A percentile compares a stretch with the other conserved stretches of the same genome.
Conservation (phyloP, 2,329 filamentous ascomycete genomes). For the Parastagonospora nodorum region DNA sequence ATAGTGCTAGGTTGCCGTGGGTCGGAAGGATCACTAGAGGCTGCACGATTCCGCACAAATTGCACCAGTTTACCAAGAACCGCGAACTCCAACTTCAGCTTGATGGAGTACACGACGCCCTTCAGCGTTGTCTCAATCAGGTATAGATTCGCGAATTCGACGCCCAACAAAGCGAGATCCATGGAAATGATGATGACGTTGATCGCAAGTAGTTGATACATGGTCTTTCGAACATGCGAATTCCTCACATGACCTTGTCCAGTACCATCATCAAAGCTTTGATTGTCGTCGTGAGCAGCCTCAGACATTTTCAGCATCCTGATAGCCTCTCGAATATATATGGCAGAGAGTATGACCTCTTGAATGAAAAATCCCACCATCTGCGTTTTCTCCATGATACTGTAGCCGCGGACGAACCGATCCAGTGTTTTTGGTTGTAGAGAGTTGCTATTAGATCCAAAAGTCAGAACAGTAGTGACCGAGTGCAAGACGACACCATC, state of each 20-base stretch:
- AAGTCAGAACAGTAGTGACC: slow-evolving; percentile 61
- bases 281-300: slow-evolving; percentile 28
- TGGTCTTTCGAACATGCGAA: slow-evolving; percentile 31
- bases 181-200: slow-evolving; percentile 42
- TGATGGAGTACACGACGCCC: slow-evolving; percentile 52
- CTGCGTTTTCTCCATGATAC: slow-evolving; percentile 53
- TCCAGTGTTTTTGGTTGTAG: slow-evolving; percentile 20
- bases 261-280: slow-evolving; percentile 39
- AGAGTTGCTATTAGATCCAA: slow-evolving; percentile 53
- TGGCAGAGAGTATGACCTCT: slow-evolving; percentile 45
- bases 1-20: slow-evolving; percentile 4
- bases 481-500: slow-evolving; percentile 60
- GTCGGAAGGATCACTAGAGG: slow-evolving; percentile 21
- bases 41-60: slow-evolving; percentile 30
- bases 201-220: slow-evolving; percentile 43
- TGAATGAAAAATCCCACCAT: slow-evolving; percentile 52
- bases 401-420: slow-evolving; percentile 44
- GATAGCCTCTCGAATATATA: slow-evolving; percentile 61
- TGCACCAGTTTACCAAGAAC: slow-evolving; percentile 56
- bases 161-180: slow-evolving; percentile 33
- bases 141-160: slow-evolving; percentile 41
- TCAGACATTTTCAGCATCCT: slow-evolving; percentile 48
- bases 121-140: slow-evolving; percentile 47
- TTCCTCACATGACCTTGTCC: slow-evolving; percentile 23
- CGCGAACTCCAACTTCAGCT: slow-evolving; percentile 62